Evolutionary conservation across 2,329 filamentous ascomycete species (phyloP), one percentile per base, ranked within the genome.

Genomic region (Geosmithia morbida): DNA sequence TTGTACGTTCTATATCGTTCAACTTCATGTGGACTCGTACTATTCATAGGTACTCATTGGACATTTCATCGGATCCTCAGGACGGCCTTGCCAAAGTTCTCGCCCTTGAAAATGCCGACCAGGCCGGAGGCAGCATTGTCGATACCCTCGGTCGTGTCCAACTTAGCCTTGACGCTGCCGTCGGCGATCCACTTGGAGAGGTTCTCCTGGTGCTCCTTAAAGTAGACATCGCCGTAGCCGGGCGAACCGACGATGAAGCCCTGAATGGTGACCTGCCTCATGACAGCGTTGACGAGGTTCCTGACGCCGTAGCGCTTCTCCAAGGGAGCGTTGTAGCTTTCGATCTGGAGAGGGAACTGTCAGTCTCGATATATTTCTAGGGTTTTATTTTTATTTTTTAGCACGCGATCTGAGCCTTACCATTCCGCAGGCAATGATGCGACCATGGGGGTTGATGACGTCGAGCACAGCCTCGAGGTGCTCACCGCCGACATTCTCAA

Each of bases 41-140:
- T n/a, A n/a, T n/a, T n/a, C n/a, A n/a, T n/a, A n/a, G n/a, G n/a
- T n/a, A n/a, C n/a, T n/a, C n/a, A n/a, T n/a, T n/a, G n/a, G n/a
- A n/a, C n/a, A n/a, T n/a, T 37, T 13, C 13, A 37, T 3, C 33
- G 10, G 46, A 48, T 33, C 70, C 86, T 84, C 56, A 92, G 58
- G 19, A 92, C 75, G 16, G 86, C 84, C 75, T 94, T 94, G 55
- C 87, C 87, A 65, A 88, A 85, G 69, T 94, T 94, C 64, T 84
- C 75, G 62, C 87, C 87, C 57, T 76, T 62, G 48, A 92, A 71
- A 69, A 94, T 80, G 13, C 79, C 84, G 13, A 90, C 64, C 50
- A 94, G 71, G 0, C 83, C 87, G 48, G 88, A 76, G 6, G 78
- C 68, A 1, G 81, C 82, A n/a, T 85, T 80, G 51, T 94, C 87